Conservation (phyloP, 129 eudicot species). For the Centella asiatica region DNA sequence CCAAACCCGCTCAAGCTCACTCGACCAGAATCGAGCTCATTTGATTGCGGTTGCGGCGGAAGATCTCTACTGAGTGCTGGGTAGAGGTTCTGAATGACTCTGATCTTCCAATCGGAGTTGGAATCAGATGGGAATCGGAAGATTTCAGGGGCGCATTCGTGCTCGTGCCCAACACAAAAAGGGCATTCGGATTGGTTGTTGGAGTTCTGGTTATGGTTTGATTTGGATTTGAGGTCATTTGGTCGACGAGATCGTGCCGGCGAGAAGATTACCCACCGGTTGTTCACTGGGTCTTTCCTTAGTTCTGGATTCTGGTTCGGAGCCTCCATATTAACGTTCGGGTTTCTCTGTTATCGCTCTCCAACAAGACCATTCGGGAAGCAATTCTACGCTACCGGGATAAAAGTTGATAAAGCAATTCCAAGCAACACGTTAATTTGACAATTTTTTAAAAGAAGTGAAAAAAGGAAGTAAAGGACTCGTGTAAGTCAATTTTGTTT, state of each 20-base stretch:
- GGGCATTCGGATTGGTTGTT: conserved; percentile 51
- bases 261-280: conserved; percentile 70
- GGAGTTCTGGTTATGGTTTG: conserved; percentile 41
- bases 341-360: no score
- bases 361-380: no score
- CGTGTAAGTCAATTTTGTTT: no score
- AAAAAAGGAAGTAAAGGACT: no score
- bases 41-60: not conserved
- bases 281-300: conserved; percentile 67
- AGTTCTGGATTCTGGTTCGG: conserved; percentile 48
- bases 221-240: conserved; percentile 78
- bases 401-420: no score
- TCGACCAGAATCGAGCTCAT: conserved; percentile 12
- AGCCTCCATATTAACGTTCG: conserved; percentile 23
- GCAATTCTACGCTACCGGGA: no score
- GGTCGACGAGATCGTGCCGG: conserved; percentile 93
- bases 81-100: conserved; percentile 80
- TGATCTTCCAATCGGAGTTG: conserved; percentile 54
- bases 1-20: conserved; percentile 54
- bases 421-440: no score
- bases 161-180: conserved; percentile 82
- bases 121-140: conserved; percentile 56
- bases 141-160: conserved; percentile 90
- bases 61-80: conserved; percentile 70
- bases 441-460: no score